These are phyloP conservation scores for Diaporthe amygdali DNA, from an alignment of 2,329 filamentous ascomycete genomes.

Conservation along the genomic window DNA sequence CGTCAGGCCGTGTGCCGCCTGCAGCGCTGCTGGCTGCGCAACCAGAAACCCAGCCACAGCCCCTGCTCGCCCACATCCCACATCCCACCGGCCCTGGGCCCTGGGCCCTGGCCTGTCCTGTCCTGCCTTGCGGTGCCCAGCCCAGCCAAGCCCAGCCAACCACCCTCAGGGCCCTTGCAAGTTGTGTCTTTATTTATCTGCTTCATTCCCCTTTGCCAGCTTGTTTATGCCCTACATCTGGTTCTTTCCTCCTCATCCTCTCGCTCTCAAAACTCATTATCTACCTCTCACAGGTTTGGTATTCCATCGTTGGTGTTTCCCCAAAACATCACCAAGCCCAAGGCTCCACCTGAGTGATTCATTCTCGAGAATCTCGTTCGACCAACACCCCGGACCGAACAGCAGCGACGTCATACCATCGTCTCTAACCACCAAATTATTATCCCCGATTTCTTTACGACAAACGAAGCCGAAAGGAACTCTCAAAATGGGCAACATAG, in stretches of 20 bases:
- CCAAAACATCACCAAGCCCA: background rate
- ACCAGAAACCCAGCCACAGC: background rate
- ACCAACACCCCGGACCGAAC: background rate
- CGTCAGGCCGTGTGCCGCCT: too few species aligned
- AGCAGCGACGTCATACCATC: background rate
- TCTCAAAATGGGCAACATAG: slow-evolving; percentile 58
- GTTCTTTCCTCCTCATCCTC: background rate
- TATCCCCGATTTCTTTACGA: background rate
- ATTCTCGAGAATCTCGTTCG: background rate
- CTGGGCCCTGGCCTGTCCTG: background rate
- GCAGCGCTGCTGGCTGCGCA: background rate
- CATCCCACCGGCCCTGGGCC: background rate
- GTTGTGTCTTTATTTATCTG: slow-evolving; percentile 17
- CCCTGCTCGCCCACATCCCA: slow-evolving; percentile 5
- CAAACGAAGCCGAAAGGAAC: background rate
- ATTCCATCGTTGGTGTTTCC: slow-evolving; percentile 8
- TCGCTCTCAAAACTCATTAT: background rate
- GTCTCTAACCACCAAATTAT: background rate
- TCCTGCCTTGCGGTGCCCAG: background rate
- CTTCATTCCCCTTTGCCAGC: background rate
- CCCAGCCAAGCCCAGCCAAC: slow-evolving; percentile 4
- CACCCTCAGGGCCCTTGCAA: background rate
- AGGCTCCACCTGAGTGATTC: background rate
- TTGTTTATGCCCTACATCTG: background rate
- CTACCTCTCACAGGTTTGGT: background rate